Evolutionary conservation across 495 filamentous ascomycete genomes (phyloP).

Genomic region (Hyaloscypha variabilis): DNA sequence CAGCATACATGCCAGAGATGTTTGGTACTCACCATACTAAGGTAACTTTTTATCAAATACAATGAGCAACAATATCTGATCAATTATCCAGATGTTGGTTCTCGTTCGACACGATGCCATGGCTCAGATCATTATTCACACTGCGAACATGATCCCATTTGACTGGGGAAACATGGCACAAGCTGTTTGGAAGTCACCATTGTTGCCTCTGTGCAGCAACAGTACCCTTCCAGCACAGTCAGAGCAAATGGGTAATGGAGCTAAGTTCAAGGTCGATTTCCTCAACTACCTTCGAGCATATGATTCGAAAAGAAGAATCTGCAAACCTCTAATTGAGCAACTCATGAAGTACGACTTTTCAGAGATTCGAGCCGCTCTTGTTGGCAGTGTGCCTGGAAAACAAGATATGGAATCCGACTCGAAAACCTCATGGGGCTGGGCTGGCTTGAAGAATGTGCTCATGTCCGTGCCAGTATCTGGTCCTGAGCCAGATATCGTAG

Average conservation of each 20-base stretch:
- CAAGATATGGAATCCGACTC: slow-evolving; percentile 50
- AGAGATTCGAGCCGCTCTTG: slow-evolving; percentile 67
- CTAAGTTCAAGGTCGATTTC: slow-evolving; percentile 75
- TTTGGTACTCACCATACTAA: slow-evolving; percentile 84
- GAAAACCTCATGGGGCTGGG: slow-evolving; percentile 73
- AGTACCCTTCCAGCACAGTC: not conserved
- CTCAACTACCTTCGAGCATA: slow-evolving; percentile 75
- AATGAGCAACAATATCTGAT: not conserved
- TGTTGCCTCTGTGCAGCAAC: slow-evolving; percentile 52
- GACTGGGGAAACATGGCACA: slow-evolving; percentile 93
- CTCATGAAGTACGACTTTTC: slow-evolving; percentile 72
- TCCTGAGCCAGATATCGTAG: slow-evolving; percentile 59
- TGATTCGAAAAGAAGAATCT: slow-evolving; percentile 53
- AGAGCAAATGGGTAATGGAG: slow-evolving; percentile 57
- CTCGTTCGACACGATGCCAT: slow-evolving; percentile 74
- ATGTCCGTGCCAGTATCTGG: slow-evolving; percentile 46
- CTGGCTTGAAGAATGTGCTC: slow-evolving; percentile 64
- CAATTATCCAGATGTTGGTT: slow-evolving; percentile 64
- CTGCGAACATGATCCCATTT: slow-evolving; percentile 81
- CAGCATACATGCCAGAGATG: slow-evolving; percentile 81
- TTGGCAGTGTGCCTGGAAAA: slow-evolving; percentile 76
- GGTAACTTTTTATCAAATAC: slow-evolving; percentile 7
- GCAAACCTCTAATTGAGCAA: slow-evolving; percentile 51
- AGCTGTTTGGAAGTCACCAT: slow-evolving; percentile 78
- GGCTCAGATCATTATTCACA: slow-evolving; percentile 84